Percentiles rank a stretch among this genome's conserved stretches.
These are phyloP conservation scores for Aspergillus ostianus DNA, from an alignment of 495 filamentous ascomycete species.

Conservation along the genomic window DNA sequence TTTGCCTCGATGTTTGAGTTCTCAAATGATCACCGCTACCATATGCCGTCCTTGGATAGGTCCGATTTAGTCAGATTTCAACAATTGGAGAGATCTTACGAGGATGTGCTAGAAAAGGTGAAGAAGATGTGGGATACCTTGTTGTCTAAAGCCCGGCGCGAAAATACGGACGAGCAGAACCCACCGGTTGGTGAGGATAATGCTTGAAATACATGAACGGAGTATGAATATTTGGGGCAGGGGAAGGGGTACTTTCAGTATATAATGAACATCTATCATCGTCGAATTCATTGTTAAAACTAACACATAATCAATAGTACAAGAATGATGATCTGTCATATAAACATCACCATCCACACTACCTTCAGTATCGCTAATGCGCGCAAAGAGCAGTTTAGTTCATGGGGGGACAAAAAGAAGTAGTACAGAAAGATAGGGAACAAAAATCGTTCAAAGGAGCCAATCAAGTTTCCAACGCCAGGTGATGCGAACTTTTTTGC, in stretches of 20 bases:
- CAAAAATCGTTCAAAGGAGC: neutral
- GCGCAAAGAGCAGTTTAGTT: neutral
- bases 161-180: neutral
- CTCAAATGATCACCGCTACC: neutral
- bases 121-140: neutral
- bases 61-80: too few relatives aligned
- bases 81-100: too few relatives aligned
- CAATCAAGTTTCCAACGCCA: neutral
- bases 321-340: neutral
- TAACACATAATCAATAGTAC: conserved; percentile 8
- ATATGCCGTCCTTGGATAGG: too few relatives aligned
- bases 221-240: neutral
- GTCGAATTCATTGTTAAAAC: conserved; percentile 7
- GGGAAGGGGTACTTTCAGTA: too few relatives aligned
- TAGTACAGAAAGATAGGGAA: neutral
- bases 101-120: neutral
- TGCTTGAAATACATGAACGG: neutral
- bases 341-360: conserved; percentile 4
- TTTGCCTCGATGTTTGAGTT: neutral
- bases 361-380: conserved; percentile 10
- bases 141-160: too few relatives aligned
- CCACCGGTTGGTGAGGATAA: neutral
- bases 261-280: conserved; percentile 4
- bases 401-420: neutral
- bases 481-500: neutral